Evolutionary conservation across 768 basidiomycete genomes (phyloP).

Genomic region (Vararia minispora): DNA sequence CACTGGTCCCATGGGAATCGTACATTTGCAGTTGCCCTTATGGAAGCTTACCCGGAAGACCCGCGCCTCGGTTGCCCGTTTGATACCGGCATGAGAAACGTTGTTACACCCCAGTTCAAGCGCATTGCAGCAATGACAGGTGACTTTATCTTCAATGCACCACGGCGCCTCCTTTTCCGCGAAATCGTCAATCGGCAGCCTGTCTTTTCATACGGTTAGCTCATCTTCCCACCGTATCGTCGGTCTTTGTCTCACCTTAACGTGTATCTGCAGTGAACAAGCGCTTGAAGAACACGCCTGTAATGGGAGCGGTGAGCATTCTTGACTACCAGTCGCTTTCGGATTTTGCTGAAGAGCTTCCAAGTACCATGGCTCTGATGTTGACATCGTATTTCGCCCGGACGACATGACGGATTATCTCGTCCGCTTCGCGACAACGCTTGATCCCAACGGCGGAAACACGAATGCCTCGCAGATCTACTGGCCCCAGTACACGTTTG

Average conservation of each 20-base stretch:
- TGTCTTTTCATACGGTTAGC: too few relatives aligned
- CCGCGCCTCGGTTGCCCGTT: conserved; percentile 18
- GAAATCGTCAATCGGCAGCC: too few relatives aligned
- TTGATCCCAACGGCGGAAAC: conserved; percentile 20
- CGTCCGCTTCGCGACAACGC: conserved; percentile 17
- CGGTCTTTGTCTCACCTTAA: neutral
- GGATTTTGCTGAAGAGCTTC: neutral
- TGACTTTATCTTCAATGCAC: conserved; percentile 24
- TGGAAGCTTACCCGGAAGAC: conserved; percentile 9
- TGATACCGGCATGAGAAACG: conserved; percentile 14
- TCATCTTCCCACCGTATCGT: neutral
- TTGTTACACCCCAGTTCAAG: conserved; percentile 27
- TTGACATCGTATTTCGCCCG: conserved; percentile 2
- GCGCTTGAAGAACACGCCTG: conserved; percentile 18
- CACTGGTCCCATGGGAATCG: too few relatives aligned
- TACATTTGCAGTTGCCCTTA: too few relatives aligned
- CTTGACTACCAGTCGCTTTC: neutral
- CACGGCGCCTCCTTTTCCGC: conserved; percentile 25
- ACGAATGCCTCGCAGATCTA: conserved; percentile 1
- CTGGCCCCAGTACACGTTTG: conserved; percentile 10
- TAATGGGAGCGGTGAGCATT: conserved; percentile 16
- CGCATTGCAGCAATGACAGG: conserved; percentile 27
- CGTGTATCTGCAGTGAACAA: conserved; percentile 22
- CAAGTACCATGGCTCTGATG: conserved; percentile 9
- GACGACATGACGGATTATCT: conserved; percentile 12